Evolutionary conservation across 495 filamentous ascomycete species (phyloP).

Genomic region (Friedmanniomyces endolithicus): DNA sequence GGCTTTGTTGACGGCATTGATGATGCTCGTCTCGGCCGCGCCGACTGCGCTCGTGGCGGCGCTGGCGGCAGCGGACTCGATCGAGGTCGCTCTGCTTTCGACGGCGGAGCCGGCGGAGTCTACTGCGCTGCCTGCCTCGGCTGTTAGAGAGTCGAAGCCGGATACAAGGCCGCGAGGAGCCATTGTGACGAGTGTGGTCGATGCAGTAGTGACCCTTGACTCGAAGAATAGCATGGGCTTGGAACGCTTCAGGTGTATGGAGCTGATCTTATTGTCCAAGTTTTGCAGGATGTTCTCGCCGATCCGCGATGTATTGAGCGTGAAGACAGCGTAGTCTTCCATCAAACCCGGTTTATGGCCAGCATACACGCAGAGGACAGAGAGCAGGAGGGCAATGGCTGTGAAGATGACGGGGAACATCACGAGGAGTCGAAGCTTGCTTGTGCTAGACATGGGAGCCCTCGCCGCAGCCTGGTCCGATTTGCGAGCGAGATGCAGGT

Average conservation of each 20-base stretch:
- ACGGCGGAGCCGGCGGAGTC: constrained; percentile 3
- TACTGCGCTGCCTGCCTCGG: constrained; percentile 9
- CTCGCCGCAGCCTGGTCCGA: not conserved
- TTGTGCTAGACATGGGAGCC: not conserved
- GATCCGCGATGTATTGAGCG: constrained; percentile 51
- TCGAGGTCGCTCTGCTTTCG: constrained; percentile 1
- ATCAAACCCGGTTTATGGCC: constrained; percentile 49
- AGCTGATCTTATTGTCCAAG: constrained; percentile 9
- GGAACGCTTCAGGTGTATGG: constrained; percentile 6
- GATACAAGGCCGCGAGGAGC: not conserved
- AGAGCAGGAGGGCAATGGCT: constrained; percentile 46
- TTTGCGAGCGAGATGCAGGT: not conserved
- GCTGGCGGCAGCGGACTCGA: constrained; percentile 8
- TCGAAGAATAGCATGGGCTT: not conserved
- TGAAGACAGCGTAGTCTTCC: constrained; percentile 51
- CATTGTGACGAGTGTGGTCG: constrained; percentile 18
- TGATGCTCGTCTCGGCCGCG: constrained; percentile 4
- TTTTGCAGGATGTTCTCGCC: constrained; percentile 37
- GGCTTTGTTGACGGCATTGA: constrained; percentile 31
- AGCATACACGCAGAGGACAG: constrained; percentile 57
- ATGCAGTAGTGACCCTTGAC: not conserved
- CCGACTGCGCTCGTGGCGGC: constrained; percentile 1
- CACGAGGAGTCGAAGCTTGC: constrained; percentile 4
- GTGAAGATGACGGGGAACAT: constrained; percentile 2
- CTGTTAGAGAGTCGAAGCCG: constrained; percentile 4